phyloP scores from a whole-genome alignment of 2,329 filamentous ascomycete genomes.

The Corniculantispora saksenae region DNA sequence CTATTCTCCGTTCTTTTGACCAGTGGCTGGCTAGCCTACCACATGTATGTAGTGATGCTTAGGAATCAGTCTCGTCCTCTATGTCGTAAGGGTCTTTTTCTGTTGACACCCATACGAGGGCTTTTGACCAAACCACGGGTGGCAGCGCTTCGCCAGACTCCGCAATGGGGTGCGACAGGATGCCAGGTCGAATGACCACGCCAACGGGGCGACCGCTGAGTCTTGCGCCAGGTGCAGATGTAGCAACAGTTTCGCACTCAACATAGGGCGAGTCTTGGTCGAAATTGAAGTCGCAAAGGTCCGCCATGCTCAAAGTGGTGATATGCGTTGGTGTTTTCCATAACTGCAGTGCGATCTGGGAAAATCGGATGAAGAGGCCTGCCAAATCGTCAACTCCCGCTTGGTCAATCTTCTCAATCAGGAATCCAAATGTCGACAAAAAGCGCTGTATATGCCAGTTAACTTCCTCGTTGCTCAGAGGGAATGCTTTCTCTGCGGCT shows the following conservation, averaged over 20 bases:
- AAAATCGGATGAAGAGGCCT: not conserved
- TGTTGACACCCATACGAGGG: not conserved
- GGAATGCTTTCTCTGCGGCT: not conserved
- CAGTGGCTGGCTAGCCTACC: too few relatives aligned
- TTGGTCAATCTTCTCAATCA: not conserved
- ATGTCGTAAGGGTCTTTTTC: not conserved
- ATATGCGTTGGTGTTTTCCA: not conserved
- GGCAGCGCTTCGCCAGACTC: not conserved
- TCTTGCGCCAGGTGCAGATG: not conserved
- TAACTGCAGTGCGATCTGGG: not conserved
- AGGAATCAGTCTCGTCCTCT: not conserved
- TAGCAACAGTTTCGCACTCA: not conserved
- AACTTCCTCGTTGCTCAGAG: fast-evolving
- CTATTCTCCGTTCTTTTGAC: too few relatives aligned
- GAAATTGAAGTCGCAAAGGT: fast-evolving
- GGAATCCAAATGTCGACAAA: not conserved
- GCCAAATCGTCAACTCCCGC: not conserved
- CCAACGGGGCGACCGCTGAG: not conserved
- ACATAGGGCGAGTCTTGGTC: too few relatives aligned
- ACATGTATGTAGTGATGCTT: too few relatives aligned
- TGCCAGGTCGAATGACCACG: not conserved
- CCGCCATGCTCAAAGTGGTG: fast-evolving
- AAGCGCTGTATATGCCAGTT: not conserved
- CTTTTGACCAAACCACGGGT: slow-evolving; percentile 9
- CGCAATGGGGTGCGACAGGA: not conserved